Conservation (phyloP, 306 rosid species). For the Lathyrus oleraceus region DNA sequence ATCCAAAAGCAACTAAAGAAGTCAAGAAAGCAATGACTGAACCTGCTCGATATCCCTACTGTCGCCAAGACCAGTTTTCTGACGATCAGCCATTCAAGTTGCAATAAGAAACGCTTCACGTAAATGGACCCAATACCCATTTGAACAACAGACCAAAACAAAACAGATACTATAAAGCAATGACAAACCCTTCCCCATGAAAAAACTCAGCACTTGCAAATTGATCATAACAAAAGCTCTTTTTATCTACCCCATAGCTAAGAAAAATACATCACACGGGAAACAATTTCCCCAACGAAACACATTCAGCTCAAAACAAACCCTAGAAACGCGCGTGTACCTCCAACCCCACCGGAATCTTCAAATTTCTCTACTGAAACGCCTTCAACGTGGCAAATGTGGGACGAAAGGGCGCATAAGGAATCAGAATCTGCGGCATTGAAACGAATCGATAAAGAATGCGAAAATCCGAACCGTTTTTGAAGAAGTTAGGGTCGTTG, state of each 20-base stretch:
- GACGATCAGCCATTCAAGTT: constrained; percentile 96
- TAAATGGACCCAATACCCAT: constrained; percentile 66
- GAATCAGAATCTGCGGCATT: constrained; percentile 40
- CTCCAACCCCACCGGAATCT: constrained; percentile 35
- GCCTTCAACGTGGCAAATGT: constrained; percentile 5
- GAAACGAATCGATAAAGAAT: constrained; percentile 32
- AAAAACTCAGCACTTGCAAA: constrained; percentile 37
- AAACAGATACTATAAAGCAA: constrained; percentile 44
- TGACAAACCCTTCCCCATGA: constrained; percentile 62
- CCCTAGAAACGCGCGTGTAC: constrained; percentile 51
- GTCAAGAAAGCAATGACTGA: constrained; percentile 15
- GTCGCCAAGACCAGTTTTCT: constrained; percentile 53
- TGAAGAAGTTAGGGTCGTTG: constrained; percentile 33
- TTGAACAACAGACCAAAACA: constrained; percentile 54
- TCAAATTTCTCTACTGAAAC: constrained; percentile 12
- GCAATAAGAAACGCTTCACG: constrained; percentile 50
- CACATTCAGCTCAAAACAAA: constrained; percentile 54
- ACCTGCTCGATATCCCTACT: constrained; percentile 91
- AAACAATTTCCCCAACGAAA: constrained; percentile 13
- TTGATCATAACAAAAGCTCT: constrained; percentile 20
- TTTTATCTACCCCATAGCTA: constrained; percentile 52
- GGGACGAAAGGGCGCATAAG: constrained; percentile 3
- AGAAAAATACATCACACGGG: constrained; percentile 18
- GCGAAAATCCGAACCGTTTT: constrained; percentile 34
- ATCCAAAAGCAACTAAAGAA: not conserved